Base-by-base conservation (phyloP, 2,329 filamentous ascomycete species). In the Pseudocercospora eumusae region DNA sequence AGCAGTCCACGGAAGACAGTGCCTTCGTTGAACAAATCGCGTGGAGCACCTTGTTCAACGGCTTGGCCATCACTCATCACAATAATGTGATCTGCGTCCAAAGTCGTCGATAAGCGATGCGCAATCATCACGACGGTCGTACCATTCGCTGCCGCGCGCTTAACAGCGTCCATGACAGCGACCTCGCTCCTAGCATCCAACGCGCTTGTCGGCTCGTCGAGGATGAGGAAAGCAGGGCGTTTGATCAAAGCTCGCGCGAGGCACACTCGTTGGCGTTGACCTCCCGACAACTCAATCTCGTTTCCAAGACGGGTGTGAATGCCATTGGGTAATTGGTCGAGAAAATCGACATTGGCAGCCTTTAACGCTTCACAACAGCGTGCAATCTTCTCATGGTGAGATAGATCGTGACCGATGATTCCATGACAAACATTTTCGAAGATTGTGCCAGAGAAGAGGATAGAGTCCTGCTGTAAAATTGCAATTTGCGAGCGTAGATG, bases 71-170 rank as follows among this genome's bases (percentile, higher is more conserved):
- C 84, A 13, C 88, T 87, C 58, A 93, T 83, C 1, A 93, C 89
- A 66, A 90, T 91, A 36, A 93, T 92, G n/a, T 88, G 79, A 72
- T 93, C 87, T 0, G 91, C 89, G 66, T 92, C 89, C 73, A 90
- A 88, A 13, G 93, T 87, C 2, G 89, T 93, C 0, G 88, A 88
- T 36, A 93, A 79, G 13, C 90, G 82, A 73, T 93, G 91, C 0
- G 91, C 90, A 18, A 95, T 89, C 23, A 90, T 75, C 56, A 75
- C 87, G 1, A 95, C 81, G 63, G 90, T 90, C 0, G 90, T 84
- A 56, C 79, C 77, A 13, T 71, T 70, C 27, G 72, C 71, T 0
- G 77, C 75, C n/a, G 77, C 77, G 13, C 70, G 72, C 27, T 75
- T 76, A 13, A 81, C 76, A 1, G 79, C 78, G 47, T 73, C 71